Conservation (phyloP, 2,329 filamentous ascomycete species). For the Coniella vitis region DNA sequence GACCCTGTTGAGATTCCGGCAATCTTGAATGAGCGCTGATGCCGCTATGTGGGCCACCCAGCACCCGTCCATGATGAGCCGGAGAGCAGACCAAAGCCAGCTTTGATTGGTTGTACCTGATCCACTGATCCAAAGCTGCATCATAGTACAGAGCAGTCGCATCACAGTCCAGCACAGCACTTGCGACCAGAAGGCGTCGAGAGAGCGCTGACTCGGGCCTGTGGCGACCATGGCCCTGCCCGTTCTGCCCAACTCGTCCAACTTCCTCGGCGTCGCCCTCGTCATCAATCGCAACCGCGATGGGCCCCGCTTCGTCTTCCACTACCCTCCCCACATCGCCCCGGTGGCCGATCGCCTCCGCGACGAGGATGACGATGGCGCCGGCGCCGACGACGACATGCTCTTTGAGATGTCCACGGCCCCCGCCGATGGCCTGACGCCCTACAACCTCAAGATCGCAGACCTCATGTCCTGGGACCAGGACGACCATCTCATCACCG, state of each 20-base stretch:
- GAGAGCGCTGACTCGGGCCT: no score
- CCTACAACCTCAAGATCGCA: constrained; percentile 26
- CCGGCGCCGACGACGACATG: constrained; percentile 42
- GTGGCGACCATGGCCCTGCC: constrained; percentile 37
- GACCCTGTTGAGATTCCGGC: no score
- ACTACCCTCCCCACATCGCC: constrained; percentile 64
- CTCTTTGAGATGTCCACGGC: constrained; percentile 41
- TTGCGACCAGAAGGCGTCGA: no score
- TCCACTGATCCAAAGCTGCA: no score
- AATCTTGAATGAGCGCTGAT: no score
- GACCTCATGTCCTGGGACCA: constrained; percentile 40
- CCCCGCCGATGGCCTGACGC: constrained; percentile 26
- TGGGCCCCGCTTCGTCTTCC: constrained; percentile 77
- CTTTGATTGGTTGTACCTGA: no score
- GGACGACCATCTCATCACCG: constrained; percentile 49
- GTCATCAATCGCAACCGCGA: constrained; percentile 69
- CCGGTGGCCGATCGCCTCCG: constrained; percentile 31
- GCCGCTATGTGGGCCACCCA: no score
- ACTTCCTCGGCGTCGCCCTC: constrained; percentile 64
- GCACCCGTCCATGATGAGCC: no score
- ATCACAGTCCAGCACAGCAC: no score
- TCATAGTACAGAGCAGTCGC: no score
- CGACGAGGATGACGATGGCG: constrained; percentile 27
- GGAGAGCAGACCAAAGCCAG: no score
- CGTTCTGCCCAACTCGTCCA: constrained; percentile 44